These are phyloP conservation scores for Inosperma sp. DNA, from an alignment of 768 basidiomycete genomes.

Conservation along the genomic window DNA sequence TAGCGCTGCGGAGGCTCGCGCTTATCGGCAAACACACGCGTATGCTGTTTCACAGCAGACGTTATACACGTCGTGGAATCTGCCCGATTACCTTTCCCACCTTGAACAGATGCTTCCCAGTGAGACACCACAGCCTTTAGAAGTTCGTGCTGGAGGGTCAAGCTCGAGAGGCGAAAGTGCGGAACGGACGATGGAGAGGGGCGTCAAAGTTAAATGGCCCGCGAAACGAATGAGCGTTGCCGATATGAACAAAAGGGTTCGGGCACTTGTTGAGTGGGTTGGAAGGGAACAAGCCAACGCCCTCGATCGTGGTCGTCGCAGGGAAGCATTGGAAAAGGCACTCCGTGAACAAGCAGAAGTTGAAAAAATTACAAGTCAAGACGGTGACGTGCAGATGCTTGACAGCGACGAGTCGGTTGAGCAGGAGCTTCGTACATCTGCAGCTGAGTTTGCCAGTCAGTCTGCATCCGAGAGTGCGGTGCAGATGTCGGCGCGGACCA, in stretches of 20 bases:
- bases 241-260: conserved; percentile 95
- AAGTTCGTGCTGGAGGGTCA: conserved; percentile 50
- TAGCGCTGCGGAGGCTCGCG: conserved; percentile 49
- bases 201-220: conserved; percentile 90
- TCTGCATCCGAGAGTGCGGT: conserved; percentile 23
- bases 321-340: conserved; percentile 60
- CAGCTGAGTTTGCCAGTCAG: conserved; percentile 14
- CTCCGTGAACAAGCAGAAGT: conserved; percentile 34
- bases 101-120: conserved; percentile 80
- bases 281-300: conserved; percentile 79
- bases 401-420: conserved; percentile 13
- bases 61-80: conserved; percentile 78
- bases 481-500: conserved; percentile 39
- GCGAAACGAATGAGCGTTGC: conserved; percentile 92
- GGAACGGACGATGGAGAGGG: conserved; percentile 66
- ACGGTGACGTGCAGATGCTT: conserved; percentile 31
- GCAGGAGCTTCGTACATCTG: conserved; percentile 8
- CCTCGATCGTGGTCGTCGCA: conserved; percentile 62
- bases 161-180: conserved; percentile 46
- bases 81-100: conserved; percentile 91
- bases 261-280: conserved; percentile 91
- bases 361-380: conserved; percentile 10
- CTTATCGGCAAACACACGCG: conserved; percentile 75
- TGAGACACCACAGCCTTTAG: conserved; percentile 66
- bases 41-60: conserved; percentile 77